phyloP scores from a whole-genome alignment of 164 flowering plant genomes.

The Stephania yunnanensis region DNA sequence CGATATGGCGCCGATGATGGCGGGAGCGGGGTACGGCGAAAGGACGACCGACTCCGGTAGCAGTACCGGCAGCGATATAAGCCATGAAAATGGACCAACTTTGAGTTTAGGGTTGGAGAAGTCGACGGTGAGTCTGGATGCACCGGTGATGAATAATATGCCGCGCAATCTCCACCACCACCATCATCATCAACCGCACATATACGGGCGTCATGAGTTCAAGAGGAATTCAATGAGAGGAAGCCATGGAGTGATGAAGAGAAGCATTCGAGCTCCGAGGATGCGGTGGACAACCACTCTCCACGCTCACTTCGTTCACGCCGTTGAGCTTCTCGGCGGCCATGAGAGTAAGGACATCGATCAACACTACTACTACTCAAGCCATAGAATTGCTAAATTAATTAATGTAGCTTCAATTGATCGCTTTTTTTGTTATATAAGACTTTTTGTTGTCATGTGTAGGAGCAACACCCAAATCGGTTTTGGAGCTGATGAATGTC shows the following conservation, averaged over 20 bases:
- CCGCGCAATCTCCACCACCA: constrained; percentile 29
- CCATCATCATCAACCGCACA: constrained; percentile 39
- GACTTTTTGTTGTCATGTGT: constrained; percentile 6
- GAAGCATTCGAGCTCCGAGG: constrained; percentile 82
- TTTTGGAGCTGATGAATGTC: constrained; percentile 86
- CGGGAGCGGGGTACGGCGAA: constrained; percentile 23
- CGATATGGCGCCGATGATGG: constrained; percentile 16
- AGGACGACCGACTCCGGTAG: constrained; percentile 49
- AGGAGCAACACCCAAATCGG: constrained; percentile 96
- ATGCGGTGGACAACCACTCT: constrained; percentile 99
- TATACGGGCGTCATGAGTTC: constrained; percentile 43
- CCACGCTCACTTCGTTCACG: constrained; percentile 91
- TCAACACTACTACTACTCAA: not conserved
- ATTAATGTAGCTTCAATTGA: constrained; percentile 1
- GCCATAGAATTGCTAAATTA: too few species aligned
- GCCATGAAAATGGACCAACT: constrained; percentile 54
- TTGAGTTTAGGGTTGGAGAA: constrained; percentile 57
- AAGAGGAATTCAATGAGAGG: constrained; percentile 44
- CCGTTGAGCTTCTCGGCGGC: constrained; percentile 95
- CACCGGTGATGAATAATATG: constrained; percentile 12
- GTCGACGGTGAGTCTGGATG: constrained; percentile 10
- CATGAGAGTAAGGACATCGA: constrained; percentile 64
- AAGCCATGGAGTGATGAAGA: constrained; percentile 39
- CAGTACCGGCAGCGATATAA: constrained; percentile 54
- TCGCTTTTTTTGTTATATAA: not conserved